Evolutionary conservation across 441 rosid genomes (phyloP).

Genomic region (Erodium trifolium): DNA sequence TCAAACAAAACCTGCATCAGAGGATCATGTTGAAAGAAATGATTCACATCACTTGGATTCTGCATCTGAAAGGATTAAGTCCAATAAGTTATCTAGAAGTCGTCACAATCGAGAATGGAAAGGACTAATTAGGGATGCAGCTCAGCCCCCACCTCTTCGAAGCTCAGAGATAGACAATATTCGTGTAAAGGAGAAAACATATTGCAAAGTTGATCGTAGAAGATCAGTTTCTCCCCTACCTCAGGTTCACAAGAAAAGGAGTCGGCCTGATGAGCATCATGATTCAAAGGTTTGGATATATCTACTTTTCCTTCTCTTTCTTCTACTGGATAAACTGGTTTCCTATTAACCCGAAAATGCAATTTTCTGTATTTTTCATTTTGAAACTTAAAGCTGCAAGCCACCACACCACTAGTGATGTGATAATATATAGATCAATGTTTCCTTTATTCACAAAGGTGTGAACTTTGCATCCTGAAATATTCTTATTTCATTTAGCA

Average conservation of each 20-base stretch:
- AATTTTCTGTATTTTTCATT: neutral
- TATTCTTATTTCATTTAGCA: neutral
- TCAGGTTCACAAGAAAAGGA: conserved; percentile 46
- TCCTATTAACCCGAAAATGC: neutral
- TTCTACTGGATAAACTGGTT: neutral
- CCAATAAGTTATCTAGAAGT: conserved; percentile 31
- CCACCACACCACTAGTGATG: neutral
- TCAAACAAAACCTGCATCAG: conserved; percentile 22
- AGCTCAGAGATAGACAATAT: conserved; percentile 47
- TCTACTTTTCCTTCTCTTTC: conserved; percentile 13
- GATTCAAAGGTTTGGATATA: conserved; percentile 42
- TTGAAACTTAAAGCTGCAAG: neutral
- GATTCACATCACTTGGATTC: conserved; percentile 31
- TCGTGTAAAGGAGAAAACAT: conserved; percentile 34
- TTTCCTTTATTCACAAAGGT: neutral
- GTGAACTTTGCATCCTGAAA: conserved; percentile 1
- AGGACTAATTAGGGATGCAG: conserved; percentile 40
- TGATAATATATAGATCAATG: neutral
- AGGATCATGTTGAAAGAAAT: conserved; percentile 26
- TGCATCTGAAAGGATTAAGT: conserved; percentile 37
- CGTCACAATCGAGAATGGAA: conserved; percentile 63
- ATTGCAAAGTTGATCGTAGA: conserved; percentile 23
- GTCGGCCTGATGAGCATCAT: conserved; percentile 39
- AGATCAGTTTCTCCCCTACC: conserved; percentile 29
- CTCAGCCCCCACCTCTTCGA: conserved; percentile 53